Conservation (phyloP, 2,329 filamentous ascomycete species). For the Hymenoscyphus fructigenus region DNA sequence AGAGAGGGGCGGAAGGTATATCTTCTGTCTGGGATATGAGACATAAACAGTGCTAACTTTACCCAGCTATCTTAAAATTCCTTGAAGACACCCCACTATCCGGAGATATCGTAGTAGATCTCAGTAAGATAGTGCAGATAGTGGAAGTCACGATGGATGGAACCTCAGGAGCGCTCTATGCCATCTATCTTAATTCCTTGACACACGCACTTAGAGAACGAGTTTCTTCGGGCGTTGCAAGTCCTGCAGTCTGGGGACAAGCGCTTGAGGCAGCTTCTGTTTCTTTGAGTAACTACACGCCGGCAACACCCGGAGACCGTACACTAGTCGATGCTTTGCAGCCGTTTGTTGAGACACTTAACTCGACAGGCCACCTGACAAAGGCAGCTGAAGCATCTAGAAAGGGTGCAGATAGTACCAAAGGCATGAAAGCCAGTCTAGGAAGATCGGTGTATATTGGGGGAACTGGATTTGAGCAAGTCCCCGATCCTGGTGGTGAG, state of each 20-base stretch:
- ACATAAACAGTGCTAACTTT: constrained; percentile 27
- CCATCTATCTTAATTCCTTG: constrained; percentile 73
- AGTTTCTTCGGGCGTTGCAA: constrained; percentile 38
- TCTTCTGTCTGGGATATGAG: constrained; percentile 10
- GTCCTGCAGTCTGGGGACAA: constrained; percentile 51
- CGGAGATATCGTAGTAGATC: constrained; percentile 58
- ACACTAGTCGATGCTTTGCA: constrained; percentile 87
- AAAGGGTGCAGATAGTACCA: constrained; percentile 77
- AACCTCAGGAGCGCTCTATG: constrained; percentile 73
- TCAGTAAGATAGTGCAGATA: constrained; percentile 59
- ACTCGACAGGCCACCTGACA: constrained; percentile 62
- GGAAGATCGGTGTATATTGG: constrained; percentile 83
- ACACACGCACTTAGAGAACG: constrained; percentile 46
- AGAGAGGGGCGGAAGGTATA: constrained; percentile 62
- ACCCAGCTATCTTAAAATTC: constrained; percentile 44
- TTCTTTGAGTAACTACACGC: constrained; percentile 79
- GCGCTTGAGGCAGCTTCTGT: constrained; percentile 71
- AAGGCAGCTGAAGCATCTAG: constrained; percentile 73
- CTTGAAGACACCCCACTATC: constrained; percentile 45
- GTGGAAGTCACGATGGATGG: constrained; percentile 73
- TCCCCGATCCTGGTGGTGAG: constrained; percentile 67
- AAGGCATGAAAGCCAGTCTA: constrained; percentile 87
- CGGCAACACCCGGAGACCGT: constrained; percentile 82
- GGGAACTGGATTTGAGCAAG: constrained; percentile 68
- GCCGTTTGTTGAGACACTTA: constrained; percentile 78